A percentile compares a stretch with the other conserved stretches of the same genome.
phyloP scores from a whole-genome alignment of 1,284 basidiomycete species.

The Tilletiopsis washingtonensis region DNA sequence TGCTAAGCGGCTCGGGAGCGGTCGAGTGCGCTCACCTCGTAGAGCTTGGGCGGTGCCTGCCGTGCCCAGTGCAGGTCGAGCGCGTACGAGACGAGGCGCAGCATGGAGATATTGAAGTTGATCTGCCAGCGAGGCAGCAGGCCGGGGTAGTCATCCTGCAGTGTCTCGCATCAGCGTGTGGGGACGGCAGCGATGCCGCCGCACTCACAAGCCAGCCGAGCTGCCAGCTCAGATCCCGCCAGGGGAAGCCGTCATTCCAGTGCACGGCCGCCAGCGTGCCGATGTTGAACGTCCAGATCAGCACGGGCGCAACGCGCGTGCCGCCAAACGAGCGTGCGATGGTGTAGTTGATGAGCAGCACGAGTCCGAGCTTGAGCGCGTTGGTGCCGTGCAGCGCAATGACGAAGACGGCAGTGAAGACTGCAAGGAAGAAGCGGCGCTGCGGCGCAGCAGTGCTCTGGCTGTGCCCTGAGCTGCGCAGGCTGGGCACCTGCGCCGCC shows the following conservation, averaged over 20 bases:
- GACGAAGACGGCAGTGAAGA: constrained; percentile 64
- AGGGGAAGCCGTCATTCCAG: constrained; percentile 66
- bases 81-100: constrained; percentile 82
- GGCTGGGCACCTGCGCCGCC: not conserved
- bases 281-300: constrained; percentile 72
- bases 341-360: constrained; percentile 65
- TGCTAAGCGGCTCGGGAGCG: constrained; percentile 61
- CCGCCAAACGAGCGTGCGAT: constrained; percentile 49
- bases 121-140: constrained; percentile 84
- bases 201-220: constrained; percentile 57
- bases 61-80: constrained; percentile 78
- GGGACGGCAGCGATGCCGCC: no score
- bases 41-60: not conserved
- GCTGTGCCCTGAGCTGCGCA: not conserved
- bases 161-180: no score
- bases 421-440: constrained; percentile 48
- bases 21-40: constrained; percentile 61
- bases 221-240: constrained; percentile 56
- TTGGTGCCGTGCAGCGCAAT: constrained; percentile 78
- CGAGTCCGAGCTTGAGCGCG: constrained; percentile 66
- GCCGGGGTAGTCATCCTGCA: constrained; percentile 66
- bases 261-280: constrained; percentile 71
- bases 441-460: not conserved
- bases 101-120: constrained; percentile 92
- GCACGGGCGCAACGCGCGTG: constrained; percentile 49